Base-by-base conservation (phyloP, 108 stramenopile genomes). In the Craspedostauros australis region DNA sequence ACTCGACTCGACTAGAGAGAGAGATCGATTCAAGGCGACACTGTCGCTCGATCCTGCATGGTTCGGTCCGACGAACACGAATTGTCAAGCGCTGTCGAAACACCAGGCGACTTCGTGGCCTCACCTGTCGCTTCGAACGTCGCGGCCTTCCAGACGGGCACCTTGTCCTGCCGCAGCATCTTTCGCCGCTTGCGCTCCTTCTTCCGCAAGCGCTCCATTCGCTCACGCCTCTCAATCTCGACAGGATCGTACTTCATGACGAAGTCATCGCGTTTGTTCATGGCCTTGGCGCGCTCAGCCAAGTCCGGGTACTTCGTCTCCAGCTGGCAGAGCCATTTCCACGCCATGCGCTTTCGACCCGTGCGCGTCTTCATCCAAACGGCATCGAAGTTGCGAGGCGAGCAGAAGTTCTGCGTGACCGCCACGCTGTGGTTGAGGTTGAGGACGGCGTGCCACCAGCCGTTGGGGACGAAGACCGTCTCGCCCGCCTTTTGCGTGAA, bases 381-480 rank as follows among this genome's bases (percentile, higher is more conserved):
- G 20, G 54, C 62, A 39, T 94, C 90, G 72, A 99, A 98, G 66
- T 96, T 97, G 1, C 72, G 73, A 2, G 70, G 76, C 24, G 85
- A 86, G 70, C 92, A 96, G 64, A 91, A 98, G 63, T 99, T 99
- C 78, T 98, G 96, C 3, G 96, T 98, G 12, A 96, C 76, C 3
- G 93, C 98, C 14, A 99, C 80, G 1, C 95, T 96, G 57, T 95
- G 80, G 9, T 91, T 94, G 15, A 99, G 50, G 47, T 99, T 99
- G 42, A 98, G 46, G 5, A 99, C 98, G 0, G 95, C 97, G 54
- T 99, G 98, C 95, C 95, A 97, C 97, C 97, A 99, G 2, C 96
- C 97, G 21, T 86, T 70, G 5, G 98, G 98, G 8, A 99, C 78
- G 56, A 78, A 99, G 19, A 97, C 77, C 0, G 96, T 98, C 60